phyloP scores from a whole-genome alignment of 2,329 filamentous ascomycete genomes.

The Aphanocladium album region DNA sequence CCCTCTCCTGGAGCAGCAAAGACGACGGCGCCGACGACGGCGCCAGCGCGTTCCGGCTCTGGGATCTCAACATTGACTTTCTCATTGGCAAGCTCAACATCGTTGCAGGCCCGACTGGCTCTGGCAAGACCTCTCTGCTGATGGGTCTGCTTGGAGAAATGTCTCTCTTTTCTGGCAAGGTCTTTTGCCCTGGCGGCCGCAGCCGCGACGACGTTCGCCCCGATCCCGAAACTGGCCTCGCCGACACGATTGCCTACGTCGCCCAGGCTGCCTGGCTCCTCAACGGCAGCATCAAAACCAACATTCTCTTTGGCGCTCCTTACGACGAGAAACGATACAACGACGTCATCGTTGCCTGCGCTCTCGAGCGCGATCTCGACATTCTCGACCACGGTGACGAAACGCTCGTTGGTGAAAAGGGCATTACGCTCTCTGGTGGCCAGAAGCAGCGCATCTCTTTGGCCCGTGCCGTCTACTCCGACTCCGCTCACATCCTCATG shows the following conservation, averaged over 20 bases:
- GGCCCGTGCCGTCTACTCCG: constrained; percentile 94
- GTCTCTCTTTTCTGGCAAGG: constrained; percentile 73
- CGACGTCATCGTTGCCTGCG: constrained; percentile 85
- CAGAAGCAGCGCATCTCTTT: constrained; percentile 97
- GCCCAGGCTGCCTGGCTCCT: constrained; percentile 96
- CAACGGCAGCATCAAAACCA: constrained; percentile 91
- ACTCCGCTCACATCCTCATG: constrained; percentile 81
- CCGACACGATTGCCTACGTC: constrained; percentile 91
- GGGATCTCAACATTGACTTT: constrained; percentile 81
- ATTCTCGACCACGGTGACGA: constrained; percentile 91
- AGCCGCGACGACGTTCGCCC: constrained; percentile 79
- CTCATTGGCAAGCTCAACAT: constrained; percentile 83
- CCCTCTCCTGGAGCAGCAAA: constrained; percentile 81
- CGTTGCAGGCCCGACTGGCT: constrained; percentile 87
- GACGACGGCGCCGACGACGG: constrained; percentile 56
- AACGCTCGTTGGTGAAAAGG: constrained; percentile 93
- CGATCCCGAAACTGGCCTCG: constrained; percentile 78
- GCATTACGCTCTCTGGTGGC: constrained; percentile 91
- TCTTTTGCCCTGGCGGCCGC: constrained; percentile 79
- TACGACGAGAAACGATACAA: constrained; percentile 79
- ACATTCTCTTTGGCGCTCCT: constrained; percentile 83
- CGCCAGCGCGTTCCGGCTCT: constrained; percentile 72
- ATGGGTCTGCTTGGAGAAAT: constrained; percentile 97
- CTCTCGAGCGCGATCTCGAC: constrained; percentile 82
- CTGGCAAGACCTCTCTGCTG: constrained; percentile 89